Percentiles rank a stretch among this genome's conserved stretches.
These are phyloP conservation scores for Beta vulgaris DNA, from an alignment of 148 eudicot species.

Conservation along the genomic window DNA sequence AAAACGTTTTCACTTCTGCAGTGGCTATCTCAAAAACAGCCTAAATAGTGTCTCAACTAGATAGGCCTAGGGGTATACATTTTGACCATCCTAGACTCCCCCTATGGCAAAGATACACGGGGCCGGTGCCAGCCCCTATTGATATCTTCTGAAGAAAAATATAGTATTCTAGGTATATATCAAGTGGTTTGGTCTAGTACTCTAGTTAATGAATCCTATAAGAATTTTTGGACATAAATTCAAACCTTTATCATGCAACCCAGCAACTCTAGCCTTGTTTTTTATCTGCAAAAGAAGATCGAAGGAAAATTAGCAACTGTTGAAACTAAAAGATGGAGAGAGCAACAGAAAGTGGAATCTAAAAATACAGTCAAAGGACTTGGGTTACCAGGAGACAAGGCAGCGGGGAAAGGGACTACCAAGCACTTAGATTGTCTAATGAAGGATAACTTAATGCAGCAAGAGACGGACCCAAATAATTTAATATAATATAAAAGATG, in stretches of 20 bases:
- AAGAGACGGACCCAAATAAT: no score
- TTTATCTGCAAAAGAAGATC: conserved; percentile 48
- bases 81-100: not conserved
- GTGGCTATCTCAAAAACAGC: not conserved
- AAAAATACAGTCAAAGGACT: no score
- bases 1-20: not conserved
- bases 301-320: conserved; percentile 10
- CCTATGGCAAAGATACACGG: not conserved
- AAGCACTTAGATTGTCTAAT: no score
- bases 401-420: not conserved
- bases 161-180: not conserved
- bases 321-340: no score
- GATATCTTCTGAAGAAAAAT: not conserved
- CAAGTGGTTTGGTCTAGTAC: not conserved
- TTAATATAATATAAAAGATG: not conserved
- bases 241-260: conserved; percentile 87
- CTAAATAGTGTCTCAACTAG: not conserved
- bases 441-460: not conserved
- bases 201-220: not conserved
- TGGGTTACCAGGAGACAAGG: not conserved
- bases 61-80: not conserved
- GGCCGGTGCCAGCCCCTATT: not conserved
- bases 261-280: conserved; percentile 56
- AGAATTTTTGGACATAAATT: not conserved
- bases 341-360: no score